A percentile compares a stretch with the other conserved stretches of the same genome.
Conservation (phyloP, 495 filamentous ascomycete species). For the Alectoria sarmentosa region DNA sequence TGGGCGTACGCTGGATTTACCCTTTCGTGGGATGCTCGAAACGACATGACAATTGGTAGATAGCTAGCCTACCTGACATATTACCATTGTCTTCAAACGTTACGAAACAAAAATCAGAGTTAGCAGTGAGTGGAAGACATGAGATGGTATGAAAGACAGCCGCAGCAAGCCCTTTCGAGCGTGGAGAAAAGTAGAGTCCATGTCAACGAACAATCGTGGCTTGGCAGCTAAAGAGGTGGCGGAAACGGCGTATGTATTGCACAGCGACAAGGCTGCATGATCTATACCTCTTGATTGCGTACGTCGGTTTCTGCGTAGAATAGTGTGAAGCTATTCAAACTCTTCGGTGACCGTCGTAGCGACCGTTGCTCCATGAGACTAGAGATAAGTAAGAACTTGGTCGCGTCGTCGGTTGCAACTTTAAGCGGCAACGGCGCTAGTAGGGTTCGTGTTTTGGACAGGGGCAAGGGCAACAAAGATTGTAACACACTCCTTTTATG, state of each 20-base stretch:
- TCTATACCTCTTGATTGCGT: neutral
- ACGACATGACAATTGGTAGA: no score
- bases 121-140: no score
- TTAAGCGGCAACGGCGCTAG: constrained; percentile 8
- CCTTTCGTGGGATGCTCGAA: no score
- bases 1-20: neutral
- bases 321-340: neutral
- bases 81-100: neutral
- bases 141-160: neutral
- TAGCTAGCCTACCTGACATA: no score
- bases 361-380: no score
- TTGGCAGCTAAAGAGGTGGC: neutral
- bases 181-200: no score
- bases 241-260: neutral
- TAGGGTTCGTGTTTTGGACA: constrained; percentile 5
- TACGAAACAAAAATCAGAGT: no score
- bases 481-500: constrained; percentile 6
- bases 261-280: neutral
- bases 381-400: no score
- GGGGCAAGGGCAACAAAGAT: neutral
- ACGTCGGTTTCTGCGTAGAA: neutral
- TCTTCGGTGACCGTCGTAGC: neutral
- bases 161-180: no score
- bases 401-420: neutral
- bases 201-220: no score